Conservation (phyloP, 305 asterid genomes). For the Solanum hybrid region DNA sequence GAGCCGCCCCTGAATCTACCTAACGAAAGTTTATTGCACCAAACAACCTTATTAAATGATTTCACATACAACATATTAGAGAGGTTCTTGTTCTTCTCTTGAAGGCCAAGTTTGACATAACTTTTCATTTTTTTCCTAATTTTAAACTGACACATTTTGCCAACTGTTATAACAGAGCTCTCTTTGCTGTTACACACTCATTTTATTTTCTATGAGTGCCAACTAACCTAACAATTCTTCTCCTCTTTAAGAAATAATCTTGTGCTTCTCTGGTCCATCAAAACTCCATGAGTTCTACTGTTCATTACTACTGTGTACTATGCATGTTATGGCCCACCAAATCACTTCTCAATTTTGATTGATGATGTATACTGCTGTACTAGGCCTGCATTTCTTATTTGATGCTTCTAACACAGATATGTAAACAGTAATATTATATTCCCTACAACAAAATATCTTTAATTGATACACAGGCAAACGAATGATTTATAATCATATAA, state of each 20-base stretch:
- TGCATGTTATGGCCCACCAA: constrained; percentile 14
- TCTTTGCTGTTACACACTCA: constrained; percentile 85
- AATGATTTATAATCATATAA: not conserved
- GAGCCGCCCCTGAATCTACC: not conserved
- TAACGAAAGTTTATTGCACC: not conserved
- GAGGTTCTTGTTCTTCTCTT: constrained; percentile 84
- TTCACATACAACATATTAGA: constrained; percentile 24
- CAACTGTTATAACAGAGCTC: constrained; percentile 49
- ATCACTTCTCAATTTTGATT: constrained; percentile 6
- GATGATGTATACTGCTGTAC: not conserved
- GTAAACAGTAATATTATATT: not conserved
- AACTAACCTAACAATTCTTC: constrained; percentile 54
- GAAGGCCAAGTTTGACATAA: constrained; percentile 53
- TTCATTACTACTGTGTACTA: constrained; percentile 10
- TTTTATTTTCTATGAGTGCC: constrained; percentile 28
- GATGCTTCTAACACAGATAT: not conserved
- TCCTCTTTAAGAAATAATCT: constrained; percentile 9
- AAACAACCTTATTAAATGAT: not conserved
- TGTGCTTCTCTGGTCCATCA: constrained; percentile 26
- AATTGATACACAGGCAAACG: not conserved
- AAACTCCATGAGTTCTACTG: constrained; percentile 16
- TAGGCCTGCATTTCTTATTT: not conserved
- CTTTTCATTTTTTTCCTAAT: constrained; percentile 2
- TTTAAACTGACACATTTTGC: constrained; percentile 74
- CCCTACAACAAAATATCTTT: not conserved